Evolutionary conservation across 129 eudicot species (phyloP).

Genomic region (Pseudognaphalium luteoalbum): DNA sequence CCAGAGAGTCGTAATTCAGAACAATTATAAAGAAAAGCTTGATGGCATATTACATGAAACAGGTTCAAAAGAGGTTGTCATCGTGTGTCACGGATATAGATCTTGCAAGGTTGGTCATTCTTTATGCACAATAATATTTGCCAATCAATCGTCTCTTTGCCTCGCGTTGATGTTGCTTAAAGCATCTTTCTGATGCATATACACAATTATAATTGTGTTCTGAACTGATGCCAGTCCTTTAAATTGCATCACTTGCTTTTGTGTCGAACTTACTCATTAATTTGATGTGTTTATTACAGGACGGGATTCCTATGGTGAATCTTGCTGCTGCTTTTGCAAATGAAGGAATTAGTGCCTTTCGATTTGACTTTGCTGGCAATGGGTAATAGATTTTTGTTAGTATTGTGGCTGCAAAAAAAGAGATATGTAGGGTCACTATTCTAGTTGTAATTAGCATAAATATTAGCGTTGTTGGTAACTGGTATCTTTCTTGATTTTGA

Average conservation of each 20-base stretch:
- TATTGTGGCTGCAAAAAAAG: slow-evolving; percentile 5
- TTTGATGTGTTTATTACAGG: slow-evolving; percentile 37
- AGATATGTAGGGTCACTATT: background rate
- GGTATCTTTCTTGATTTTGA: background rate
- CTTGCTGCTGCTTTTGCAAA: slow-evolving; percentile 67
- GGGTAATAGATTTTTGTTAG: slow-evolving; percentile 50
- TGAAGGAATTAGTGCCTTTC: slow-evolving; percentile 72
- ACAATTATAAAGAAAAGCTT: slow-evolving; percentile 59
- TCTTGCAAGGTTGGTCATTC: slow-evolving; percentile 60
- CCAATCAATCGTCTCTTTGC: no score
- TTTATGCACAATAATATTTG: no score
- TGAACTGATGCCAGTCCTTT: no score
- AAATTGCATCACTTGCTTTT: no score
- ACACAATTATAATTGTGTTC: no score
- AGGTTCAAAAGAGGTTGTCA: slow-evolving; percentile 61
- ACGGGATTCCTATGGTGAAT: slow-evolving; percentile 78
- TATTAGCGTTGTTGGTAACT: background rate
- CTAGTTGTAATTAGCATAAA: background rate
- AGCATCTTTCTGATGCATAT: no score
- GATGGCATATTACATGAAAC: slow-evolving; percentile 79
- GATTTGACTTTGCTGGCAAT: slow-evolving; percentile 87
- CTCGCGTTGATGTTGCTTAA: no score
- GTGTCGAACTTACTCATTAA: background rate
- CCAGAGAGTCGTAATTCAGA: slow-evolving; percentile 42
- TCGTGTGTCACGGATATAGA: slow-evolving; percentile 69